A percentile compares a stretch with the other conserved stretches of the same genome.
phyloP scores from a whole-genome alignment of 495 filamentous ascomycete genomes.

The Rusavskia elegans region DNA sequence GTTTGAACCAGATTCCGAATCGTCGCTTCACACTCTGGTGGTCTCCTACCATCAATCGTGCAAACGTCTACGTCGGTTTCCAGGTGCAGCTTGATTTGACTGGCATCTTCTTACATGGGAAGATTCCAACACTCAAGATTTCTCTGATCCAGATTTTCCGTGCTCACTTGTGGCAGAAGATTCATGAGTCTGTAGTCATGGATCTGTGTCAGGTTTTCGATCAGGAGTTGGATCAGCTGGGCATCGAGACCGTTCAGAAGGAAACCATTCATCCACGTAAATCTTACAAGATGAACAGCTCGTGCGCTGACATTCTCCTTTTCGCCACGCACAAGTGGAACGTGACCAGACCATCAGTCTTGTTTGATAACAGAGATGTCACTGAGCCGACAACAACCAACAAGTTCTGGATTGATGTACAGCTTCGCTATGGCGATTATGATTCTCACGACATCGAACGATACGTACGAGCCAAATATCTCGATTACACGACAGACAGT shows the following conservation, averaged over 20 bases:
- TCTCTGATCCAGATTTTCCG: conserved; percentile 99
- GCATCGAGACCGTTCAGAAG: conserved; percentile 97
- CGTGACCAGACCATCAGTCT: conserved; percentile 77
- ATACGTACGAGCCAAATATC: conserved; percentile 94
- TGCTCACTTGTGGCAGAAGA: conserved; percentile 99
- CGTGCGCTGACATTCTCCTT: conserved; percentile 92
- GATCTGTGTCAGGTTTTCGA: conserved; percentile 99
- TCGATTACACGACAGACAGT: conserved; percentile 97
- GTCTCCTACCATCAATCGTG: conserved; percentile 60
- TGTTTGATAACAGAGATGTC: conserved; percentile 93
- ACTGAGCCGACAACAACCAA: conserved; percentile 93
- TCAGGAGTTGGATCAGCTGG: conserved; percentile 87
- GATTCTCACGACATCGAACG: conserved; percentile 98
- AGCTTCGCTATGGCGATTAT: conserved; percentile 96
- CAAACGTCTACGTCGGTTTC: conserved; percentile 69
- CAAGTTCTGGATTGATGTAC: conserved; percentile 99
- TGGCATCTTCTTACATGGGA: conserved; percentile 98
- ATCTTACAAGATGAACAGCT: conserved; percentile 99
- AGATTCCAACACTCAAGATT: conserved; percentile 97
- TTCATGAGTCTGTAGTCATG: conserved; percentile 98
- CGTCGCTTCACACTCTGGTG: conserved; percentile 99
- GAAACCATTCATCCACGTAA: conserved; percentile 99
- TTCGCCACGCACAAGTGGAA: conserved; percentile 99
- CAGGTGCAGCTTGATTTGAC: conserved; percentile 97
- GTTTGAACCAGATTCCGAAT: conserved; percentile 99